Evolutionary conservation across 768 basidiomycete species (phyloP).

Genomic region (Myochromella boudieri): DNA sequence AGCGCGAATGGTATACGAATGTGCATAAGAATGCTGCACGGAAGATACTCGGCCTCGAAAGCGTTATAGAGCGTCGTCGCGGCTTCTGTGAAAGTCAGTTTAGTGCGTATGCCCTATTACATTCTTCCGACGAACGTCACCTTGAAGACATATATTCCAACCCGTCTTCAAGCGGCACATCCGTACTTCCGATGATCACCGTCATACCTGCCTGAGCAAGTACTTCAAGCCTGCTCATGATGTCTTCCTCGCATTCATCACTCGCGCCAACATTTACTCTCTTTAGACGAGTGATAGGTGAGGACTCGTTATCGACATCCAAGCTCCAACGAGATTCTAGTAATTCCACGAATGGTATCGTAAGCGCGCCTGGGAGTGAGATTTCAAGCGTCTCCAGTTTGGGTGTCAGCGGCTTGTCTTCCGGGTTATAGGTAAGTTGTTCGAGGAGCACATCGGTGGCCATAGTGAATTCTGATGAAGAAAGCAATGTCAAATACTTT

Average conservation of each 20-base stretch:
- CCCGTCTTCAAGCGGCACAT: constrained; percentile 15
- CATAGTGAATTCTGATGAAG: constrained; percentile 25
- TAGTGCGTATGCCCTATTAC: too few species aligned
- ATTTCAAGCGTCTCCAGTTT: constrained; percentile 35
- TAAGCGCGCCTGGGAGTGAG: constrained; percentile 31
- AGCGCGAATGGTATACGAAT: too few species aligned
- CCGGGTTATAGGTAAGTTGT: constrained; percentile 33
- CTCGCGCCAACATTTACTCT: constrained; percentile 13
- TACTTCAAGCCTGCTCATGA: constrained; percentile 16
- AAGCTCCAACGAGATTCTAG: constrained; percentile 30
- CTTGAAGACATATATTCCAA: constrained; percentile 14
- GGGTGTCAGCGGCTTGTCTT: constrained; percentile 27
- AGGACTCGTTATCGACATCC: neutral
- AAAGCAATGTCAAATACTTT: constrained; percentile 33
- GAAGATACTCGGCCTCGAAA: too few species aligned
- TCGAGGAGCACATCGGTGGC: constrained; percentile 34
- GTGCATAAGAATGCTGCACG: too few species aligned
- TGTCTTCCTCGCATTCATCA: constrained; percentile 17
- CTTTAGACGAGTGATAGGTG: constrained; percentile 10
- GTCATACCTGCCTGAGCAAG: constrained; percentile 20
- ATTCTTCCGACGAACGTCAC: too few species aligned
- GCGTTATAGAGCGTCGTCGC: too few species aligned
- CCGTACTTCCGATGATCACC: constrained; percentile 14
- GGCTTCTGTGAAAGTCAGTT: too few species aligned
- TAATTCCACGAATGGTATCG: constrained; percentile 34